phyloP scores from a whole-genome alignment of 129 eudicot species.

The Gnaphalium uliginosum region DNA sequence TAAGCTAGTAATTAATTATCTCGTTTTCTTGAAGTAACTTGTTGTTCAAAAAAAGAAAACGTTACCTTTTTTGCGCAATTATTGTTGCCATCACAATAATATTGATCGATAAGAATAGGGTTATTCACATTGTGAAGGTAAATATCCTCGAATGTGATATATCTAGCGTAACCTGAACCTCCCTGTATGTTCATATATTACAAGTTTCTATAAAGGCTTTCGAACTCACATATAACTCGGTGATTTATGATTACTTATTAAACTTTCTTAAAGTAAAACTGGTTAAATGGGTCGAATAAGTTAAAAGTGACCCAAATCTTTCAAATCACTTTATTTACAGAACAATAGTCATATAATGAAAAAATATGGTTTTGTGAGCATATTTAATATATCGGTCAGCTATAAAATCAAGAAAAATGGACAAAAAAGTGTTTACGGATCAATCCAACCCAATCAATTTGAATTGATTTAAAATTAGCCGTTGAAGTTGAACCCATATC shows the following conservation, averaged over 20 bases:
- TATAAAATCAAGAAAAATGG: too few species aligned
- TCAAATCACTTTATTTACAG: too few species aligned
- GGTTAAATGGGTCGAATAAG: not conserved
- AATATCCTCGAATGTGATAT: constrained; percentile 40
- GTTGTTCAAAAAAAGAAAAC: not conserved
- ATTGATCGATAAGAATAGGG: constrained; percentile 60
- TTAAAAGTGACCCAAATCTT: constrained; percentile 9
- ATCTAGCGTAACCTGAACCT: constrained; percentile 55
- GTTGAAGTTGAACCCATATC: too few species aligned
- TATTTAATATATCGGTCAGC: too few species aligned
- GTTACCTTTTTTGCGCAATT: constrained; percentile 21
- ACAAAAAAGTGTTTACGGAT: too few species aligned
- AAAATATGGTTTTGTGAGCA: too few species aligned
- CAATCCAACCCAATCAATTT: too few species aligned
- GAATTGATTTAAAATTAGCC: too few species aligned
- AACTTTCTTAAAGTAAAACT: not conserved
- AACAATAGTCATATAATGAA: too few species aligned
- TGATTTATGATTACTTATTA: too few species aligned
- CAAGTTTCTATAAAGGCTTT: not conserved
- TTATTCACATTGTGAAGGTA: constrained; percentile 32
- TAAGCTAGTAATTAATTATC: not conserved
- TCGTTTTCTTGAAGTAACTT: not conserved
- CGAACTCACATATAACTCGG: not conserved
- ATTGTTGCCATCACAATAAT: constrained; percentile 32
- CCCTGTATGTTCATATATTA: constrained; percentile 38